phyloP scores from a whole-genome alignment of 1,284 basidiomycete genomes.

The Ustilago bromivora region DNA sequence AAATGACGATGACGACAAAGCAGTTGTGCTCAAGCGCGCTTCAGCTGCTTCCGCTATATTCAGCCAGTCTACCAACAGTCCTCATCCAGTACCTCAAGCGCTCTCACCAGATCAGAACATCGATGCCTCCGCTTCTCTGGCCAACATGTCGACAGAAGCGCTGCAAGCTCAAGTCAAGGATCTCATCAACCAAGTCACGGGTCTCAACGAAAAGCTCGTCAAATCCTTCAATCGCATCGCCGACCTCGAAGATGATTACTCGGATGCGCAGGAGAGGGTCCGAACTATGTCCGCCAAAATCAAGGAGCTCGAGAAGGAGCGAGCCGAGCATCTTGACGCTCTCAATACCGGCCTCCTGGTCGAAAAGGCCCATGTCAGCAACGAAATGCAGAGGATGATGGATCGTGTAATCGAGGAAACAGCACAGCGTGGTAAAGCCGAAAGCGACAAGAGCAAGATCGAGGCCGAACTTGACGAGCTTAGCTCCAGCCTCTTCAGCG shows the following conservation, averaged over 20 bases:
- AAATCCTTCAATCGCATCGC: constrained; percentile 90
- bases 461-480: constrained; percentile 81
- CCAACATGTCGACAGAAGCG: constrained; percentile 68
- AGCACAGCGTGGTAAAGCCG: constrained; percentile 86
- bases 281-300: constrained; percentile 70
- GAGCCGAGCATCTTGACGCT: constrained; percentile 70
- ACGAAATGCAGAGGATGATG: constrained; percentile 92
- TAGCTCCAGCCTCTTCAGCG: constrained; percentile 77
- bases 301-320: constrained; percentile 74
- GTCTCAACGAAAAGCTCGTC: constrained; percentile 92
- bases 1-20: constrained; percentile 18
- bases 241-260: constrained; percentile 90
- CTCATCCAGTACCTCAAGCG: constrained; percentile 14
- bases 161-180: constrained; percentile 85
- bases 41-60: constrained; percentile 50
- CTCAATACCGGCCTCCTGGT: constrained; percentile 84
- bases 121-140: constrained; percentile 4
- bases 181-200: constrained; percentile 86
- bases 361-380: constrained; percentile 86
- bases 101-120: constrained; percentile 6
- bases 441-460: constrained; percentile 76
- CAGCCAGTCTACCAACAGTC: constrained; percentile 29
- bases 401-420: constrained; percentile 94
- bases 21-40: constrained; percentile 28
- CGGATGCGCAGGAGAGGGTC: constrained; percentile 79